Evolutionary conservation across 805 yeast species (phyloP).

Genomic region (Candida ulmi): DNA sequence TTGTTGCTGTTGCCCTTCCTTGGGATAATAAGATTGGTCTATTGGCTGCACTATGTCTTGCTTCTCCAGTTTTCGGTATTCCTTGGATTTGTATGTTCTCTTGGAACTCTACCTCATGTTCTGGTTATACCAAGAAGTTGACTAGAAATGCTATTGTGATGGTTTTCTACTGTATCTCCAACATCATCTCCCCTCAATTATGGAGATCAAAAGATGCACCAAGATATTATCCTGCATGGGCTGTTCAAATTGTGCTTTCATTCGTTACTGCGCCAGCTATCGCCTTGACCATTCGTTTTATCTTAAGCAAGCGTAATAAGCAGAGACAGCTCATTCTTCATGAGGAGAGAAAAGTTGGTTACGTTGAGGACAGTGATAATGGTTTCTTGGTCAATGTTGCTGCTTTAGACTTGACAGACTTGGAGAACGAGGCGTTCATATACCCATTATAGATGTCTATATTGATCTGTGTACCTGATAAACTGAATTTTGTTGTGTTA

Average conservation of each 20-base stretch:
- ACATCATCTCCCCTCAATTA: slow-evolving; percentile 51
- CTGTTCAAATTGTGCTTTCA: slow-evolving; percentile 49
- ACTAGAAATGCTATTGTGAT: slow-evolving; percentile 40
- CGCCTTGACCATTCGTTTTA: slow-evolving; percentile 37
- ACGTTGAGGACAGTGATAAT: slow-evolving; percentile 25
- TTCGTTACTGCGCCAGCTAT: slow-evolving; percentile 41
- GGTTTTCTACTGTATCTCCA: slow-evolving; percentile 42
- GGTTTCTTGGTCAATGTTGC: slow-evolving; percentile 35
- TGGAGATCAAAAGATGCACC: slow-evolving; percentile 47
- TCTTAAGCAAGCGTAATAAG: slow-evolving; percentile 39
- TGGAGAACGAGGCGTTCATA: slow-evolving; percentile 43
- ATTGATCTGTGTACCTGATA: too few relatives aligned
- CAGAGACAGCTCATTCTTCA: slow-evolving; percentile 26
- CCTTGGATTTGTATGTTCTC: slow-evolving; percentile 34
- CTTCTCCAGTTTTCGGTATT: slow-evolving; percentile 39
- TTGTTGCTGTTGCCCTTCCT: slow-evolving; percentile 39
- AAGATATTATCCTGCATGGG: slow-evolving; percentile 42
- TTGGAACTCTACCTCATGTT: slow-evolving; percentile 29
- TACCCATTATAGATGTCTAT: slow-evolving; percentile 37
- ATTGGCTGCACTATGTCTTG: slow-evolving; percentile 42
- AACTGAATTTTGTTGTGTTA: too few relatives aligned
- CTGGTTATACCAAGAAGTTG: slow-evolving; percentile 48
- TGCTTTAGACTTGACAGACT: slow-evolving; percentile 44
- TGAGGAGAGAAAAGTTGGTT: slow-evolving; percentile 21
- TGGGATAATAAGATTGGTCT: slow-evolving; percentile 40